Conservation (phyloP, 169 alveolate species). For the Eimeria falciformis region DNA sequence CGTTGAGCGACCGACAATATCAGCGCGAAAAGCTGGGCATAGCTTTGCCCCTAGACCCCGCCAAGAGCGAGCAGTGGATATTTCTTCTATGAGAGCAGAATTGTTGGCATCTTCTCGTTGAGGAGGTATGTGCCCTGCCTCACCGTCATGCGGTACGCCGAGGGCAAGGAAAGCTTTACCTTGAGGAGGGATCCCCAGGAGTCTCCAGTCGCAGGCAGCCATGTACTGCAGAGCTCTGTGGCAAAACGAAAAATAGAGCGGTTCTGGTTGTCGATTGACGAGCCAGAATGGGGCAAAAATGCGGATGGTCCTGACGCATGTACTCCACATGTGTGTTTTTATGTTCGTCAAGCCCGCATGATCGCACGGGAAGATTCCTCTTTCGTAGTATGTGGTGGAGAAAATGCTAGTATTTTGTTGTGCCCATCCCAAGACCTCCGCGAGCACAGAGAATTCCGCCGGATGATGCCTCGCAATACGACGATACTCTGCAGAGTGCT, state of each 20-base stretch:
- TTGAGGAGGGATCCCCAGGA: constrained; percentile 59
- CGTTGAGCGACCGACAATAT: constrained; percentile 72
- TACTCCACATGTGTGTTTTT: constrained; percentile 72
- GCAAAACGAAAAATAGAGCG: constrained; percentile 60
- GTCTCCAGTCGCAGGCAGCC: constrained; percentile 67
- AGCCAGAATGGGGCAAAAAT: constrained; percentile 72
- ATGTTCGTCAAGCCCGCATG: constrained; percentile 21
- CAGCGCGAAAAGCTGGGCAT: constrained; percentile 66
- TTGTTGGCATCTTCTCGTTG: not conserved
- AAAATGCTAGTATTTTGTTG: not conserved
- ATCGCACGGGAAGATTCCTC: not conserved
- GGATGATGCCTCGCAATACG: constrained; percentile 55
- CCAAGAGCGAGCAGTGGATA: constrained; percentile 20
- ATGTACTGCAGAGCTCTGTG: constrained; percentile 54
- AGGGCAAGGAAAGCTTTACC: constrained; percentile 53
- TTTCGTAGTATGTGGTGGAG: not conserved
- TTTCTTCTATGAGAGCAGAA: constrained; percentile 40
- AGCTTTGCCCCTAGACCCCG: constrained; percentile 5
- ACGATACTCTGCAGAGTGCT: constrained; percentile 52
- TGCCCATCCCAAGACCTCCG: constrained; percentile 58
- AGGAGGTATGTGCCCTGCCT: not conserved
- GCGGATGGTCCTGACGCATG: constrained; percentile 66
- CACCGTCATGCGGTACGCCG: constrained; percentile 61
- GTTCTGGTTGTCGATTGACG: constrained; percentile 73
- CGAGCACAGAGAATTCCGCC: constrained; percentile 47